A percentile compares a stretch with the other conserved stretches of the same genome.
phyloP scores from a whole-genome alignment of 2,329 filamentous ascomycete species.

The Aspergillus sp. region DNA sequence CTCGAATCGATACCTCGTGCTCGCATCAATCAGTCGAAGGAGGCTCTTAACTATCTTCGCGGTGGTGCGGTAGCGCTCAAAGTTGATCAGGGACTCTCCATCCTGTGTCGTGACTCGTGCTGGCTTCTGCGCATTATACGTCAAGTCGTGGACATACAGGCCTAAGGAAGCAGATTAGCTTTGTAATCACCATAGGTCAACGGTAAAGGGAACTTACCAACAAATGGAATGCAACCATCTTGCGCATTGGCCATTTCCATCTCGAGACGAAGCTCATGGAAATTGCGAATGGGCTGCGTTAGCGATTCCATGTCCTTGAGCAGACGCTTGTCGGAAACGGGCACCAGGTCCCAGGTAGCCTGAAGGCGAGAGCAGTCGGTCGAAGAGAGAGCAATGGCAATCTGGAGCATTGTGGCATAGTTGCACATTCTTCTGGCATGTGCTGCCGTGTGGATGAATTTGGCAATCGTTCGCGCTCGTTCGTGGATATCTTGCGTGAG shows the following conservation, averaged over 20 bases:
- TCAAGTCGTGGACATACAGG: conserved; percentile 67
- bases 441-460: conserved; percentile 65
- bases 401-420: conserved; percentile 67
- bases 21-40: conserved; percentile 64
- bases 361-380: conserved; percentile 60
- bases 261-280: conserved; percentile 62
- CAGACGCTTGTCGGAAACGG: conserved; percentile 55
- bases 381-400: conserved; percentile 63
- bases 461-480: conserved; percentile 61
- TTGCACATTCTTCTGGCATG: conserved; percentile 62
- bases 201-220: conserved; percentile 47
- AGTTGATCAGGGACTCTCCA: conserved; percentile 63
- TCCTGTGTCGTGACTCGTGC: conserved; percentile 53
- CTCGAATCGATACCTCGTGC: conserved; percentile 62
- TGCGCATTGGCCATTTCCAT: conserved; percentile 63
- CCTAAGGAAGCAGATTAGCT: conserved; percentile 37
- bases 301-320: conserved; percentile 62
- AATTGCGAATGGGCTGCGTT: conserved; percentile 65
- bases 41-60: conserved; percentile 66
- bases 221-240: conserved; percentile 66
- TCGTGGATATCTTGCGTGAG: conserved; percentile 60
- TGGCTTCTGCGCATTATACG: conserved; percentile 68
- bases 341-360: conserved; percentile 61
- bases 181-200: background rate
- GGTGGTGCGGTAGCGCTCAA: conserved; percentile 66